Evolutionary conservation across 345 rosid genomes (phyloP), one percentile per base, ranked within the genome.

Genomic region (Eucalyptus microcorys): DNA sequence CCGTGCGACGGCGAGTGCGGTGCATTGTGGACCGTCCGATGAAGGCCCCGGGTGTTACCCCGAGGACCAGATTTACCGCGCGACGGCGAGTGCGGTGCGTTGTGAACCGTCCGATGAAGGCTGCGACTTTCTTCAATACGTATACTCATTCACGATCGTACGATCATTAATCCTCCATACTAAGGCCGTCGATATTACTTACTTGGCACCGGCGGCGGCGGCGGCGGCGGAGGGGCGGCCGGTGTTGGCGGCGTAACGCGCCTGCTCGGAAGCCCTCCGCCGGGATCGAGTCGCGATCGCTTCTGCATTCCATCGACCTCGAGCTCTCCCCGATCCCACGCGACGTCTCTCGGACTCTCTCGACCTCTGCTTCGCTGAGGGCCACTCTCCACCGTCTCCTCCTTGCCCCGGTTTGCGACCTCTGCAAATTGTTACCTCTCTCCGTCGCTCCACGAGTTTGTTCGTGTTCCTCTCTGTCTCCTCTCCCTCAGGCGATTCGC

Each of bases 161-260:
- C 0, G 71, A 30, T 30, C 34, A 1, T 7, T 15, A 14, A 64
- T 64, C 76, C 0, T n/a, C 37, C 0, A 0, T 14, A 6, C 0
- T 0, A n/a, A 64, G 76, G 76, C 61, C 61, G 30, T 64, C 76
- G 37, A n/a, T n/a, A n/a, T n/a, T n/a, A n/a, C n/a, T n/a, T n/a
- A n/a, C n/a, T n/a, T n/a, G n/a, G n/a, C n/a, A n/a, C n/a, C n/a
- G n/a, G n/a, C n/a, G n/a, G n/a, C n/a, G n/a, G n/a, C n/a, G n/a
- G n/a, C n/a, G n/a, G n/a, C n/a, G 66, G 71, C 71, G 37, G 71
- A 7, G 37, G 71, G 0, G 37, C 71, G 2, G 71, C 71, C 3
- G 37, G 10, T 30, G 37, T 14, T 64, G 71, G 19, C 71, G 19
- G 71, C 10, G 76, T n/a, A 0, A n/a, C 76, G 37, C 0, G 19